phyloP scores from a whole-genome alignment of 805 yeast species.

The Diddensiella transvaalensis region DNA sequence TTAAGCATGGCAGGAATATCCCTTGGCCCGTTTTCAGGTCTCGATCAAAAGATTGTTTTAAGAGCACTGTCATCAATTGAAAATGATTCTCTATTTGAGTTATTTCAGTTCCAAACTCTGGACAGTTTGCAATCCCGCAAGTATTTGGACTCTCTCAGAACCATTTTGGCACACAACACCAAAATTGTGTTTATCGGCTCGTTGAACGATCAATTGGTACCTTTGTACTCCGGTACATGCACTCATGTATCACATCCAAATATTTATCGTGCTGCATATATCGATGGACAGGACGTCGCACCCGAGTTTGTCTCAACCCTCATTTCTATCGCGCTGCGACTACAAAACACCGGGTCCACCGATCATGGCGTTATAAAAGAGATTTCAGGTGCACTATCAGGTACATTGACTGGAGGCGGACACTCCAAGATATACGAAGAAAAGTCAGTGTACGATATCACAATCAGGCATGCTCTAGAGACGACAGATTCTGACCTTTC shows the following conservation, averaged over 20 bases:
- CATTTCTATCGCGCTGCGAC: constrained; percentile 65
- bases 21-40: constrained; percentile 90
- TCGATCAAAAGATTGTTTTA: constrained; percentile 77
- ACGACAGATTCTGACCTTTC: constrained; percentile 57
- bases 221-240: constrained; percentile 83
- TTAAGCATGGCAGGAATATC: constrained; percentile 95
- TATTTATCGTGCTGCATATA: constrained; percentile 81
- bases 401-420: constrained; percentile 92
- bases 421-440: constrained; percentile 89
- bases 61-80: constrained; percentile 90
- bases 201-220: constrained; percentile 90
- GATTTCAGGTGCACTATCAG: constrained; percentile 73
- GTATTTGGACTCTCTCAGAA: constrained; percentile 62
- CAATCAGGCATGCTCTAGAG: constrained; percentile 68
- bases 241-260: constrained; percentile 84
- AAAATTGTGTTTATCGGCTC: constrained; percentile 84
- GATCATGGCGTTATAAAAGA: constrained; percentile 88
- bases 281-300: constrained; percentile 71
- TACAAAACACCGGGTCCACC: constrained; percentile 71
- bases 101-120: constrained; percentile 82
- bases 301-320: constrained; percentile 77
- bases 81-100: constrained; percentile 76
- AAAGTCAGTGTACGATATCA: constrained; percentile 76
- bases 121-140: constrained; percentile 68
- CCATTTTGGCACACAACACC: constrained; percentile 63